Evolutionary conservation across 805 yeast genomes (phyloP).

Genomic region (Kuraishia molischiana): DNA sequence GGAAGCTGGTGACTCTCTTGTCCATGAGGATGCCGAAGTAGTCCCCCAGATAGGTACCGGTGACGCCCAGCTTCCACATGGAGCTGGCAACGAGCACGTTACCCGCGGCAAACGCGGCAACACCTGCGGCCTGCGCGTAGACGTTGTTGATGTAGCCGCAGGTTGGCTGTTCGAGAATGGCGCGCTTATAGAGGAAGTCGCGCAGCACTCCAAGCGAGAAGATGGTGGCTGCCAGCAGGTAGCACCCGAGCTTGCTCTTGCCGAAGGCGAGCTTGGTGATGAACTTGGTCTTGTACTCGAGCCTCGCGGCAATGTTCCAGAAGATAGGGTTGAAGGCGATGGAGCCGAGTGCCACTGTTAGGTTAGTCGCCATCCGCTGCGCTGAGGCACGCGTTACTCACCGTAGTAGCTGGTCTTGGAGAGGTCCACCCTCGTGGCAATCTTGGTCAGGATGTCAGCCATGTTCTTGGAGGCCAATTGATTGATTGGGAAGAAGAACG

Average conservation of each 20-base stretch:
- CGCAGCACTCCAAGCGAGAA: conserved; percentile 79
- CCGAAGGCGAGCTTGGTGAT: conserved; percentile 70
- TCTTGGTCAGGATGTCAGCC: background rate
- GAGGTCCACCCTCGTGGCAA: conserved; percentile 14
- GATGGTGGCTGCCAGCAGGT: conserved; percentile 70
- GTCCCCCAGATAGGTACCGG: conserved; percentile 96
- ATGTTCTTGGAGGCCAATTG: background rate
- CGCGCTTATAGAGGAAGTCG: conserved; percentile 65
- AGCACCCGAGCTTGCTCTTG: conserved; percentile 67
- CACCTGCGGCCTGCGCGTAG: conserved; percentile 32
- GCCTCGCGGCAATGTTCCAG: conserved; percentile 90
- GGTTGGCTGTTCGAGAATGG: conserved; percentile 63
- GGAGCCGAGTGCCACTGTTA: conserved; percentile 41
- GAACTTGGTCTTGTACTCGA: conserved; percentile 69
- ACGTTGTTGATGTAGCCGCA: conserved; percentile 36
- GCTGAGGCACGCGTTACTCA: conserved; percentile 11
- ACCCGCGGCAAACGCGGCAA: conserved; percentile 51
- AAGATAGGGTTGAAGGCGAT: conserved; percentile 89
- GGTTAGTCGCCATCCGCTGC: conserved; percentile 3
- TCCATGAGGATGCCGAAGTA: conserved; percentile 95
- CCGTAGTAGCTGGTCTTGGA: conserved; percentile 13
- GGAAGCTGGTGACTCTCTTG: conserved; percentile 83
- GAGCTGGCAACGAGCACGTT: conserved; percentile 74
- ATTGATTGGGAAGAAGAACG: background rate
- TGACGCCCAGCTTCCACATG: conserved; percentile 88